phyloP scores from a whole-genome alignment of 345 rosid species.

The Ceriops tagal region DNA sequence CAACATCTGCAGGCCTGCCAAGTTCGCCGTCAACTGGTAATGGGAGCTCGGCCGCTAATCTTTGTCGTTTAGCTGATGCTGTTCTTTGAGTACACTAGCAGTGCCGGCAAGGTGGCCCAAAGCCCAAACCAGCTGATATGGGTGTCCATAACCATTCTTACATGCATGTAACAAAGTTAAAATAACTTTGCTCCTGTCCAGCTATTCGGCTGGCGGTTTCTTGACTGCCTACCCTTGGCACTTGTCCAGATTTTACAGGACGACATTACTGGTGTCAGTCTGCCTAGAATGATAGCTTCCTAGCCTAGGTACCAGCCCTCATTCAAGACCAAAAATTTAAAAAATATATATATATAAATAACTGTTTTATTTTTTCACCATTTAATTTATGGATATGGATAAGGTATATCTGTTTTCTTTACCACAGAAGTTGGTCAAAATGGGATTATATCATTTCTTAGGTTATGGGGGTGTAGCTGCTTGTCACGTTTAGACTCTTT shows the following conservation, averaged over 20 bases:
- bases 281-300: too few species aligned
- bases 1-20: slow-evolving; percentile 43
- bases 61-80: slow-evolving; percentile 41
- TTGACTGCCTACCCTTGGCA: too few species aligned
- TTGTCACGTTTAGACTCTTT: too few species aligned
- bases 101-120: neutral
- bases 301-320: too few species aligned
- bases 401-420: neutral
- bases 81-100: slow-evolving; percentile 2
- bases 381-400: neutral
- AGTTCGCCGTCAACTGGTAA: slow-evolving; percentile 22
- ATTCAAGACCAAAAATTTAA: too few species aligned
- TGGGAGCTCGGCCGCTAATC: slow-evolving; percentile 27
- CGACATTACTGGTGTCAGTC: too few species aligned
- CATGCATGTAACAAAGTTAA: neutral
- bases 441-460: neutral
- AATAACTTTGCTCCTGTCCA: neutral
- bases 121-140: neutral
- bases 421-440: neutral
- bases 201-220: too few species aligned
- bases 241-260: too few species aligned
- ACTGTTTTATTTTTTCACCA: neutral
- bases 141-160: slow-evolving; percentile 8
- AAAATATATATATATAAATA: too few species aligned
- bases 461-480: too few species aligned